These are phyloP conservation scores for Sugiyamaella mastotermitis DNA, from an alignment of 805 yeast species.

Conservation along the genomic window DNA sequence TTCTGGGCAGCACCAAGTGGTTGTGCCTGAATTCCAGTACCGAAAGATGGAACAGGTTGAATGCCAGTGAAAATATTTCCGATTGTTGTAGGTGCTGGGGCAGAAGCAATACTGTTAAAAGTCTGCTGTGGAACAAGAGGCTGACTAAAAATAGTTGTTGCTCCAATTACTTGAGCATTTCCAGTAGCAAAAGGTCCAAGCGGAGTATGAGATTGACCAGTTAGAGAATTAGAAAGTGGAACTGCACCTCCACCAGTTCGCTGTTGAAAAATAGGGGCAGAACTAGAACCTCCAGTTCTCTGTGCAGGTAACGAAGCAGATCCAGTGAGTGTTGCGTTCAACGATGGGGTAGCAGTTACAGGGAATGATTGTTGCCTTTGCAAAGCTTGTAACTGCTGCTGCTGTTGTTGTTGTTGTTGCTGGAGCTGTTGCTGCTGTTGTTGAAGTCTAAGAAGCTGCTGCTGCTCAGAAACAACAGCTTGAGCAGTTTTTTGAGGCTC, in stretches of 20 bases:
- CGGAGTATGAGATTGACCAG: conserved; percentile 19
- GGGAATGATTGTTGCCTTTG: conserved; percentile 6
- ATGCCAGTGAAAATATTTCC: too few species aligned
- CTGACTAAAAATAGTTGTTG: conserved; percentile 12
- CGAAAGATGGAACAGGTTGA: conserved; percentile 13
- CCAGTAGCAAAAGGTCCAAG: conserved; percentile 37
- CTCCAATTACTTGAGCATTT: conserved; percentile 33
- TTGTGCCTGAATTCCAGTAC: not conserved
- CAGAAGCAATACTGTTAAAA: conserved; percentile 4
- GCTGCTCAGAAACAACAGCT: conserved; percentile 26
- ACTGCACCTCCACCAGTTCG: conserved; percentile 15
- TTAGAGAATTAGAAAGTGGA: conserved; percentile 14
- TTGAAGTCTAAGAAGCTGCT: conserved; percentile 30
- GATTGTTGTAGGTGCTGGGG: conserved; percentile 9
- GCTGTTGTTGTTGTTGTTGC: conserved; percentile 27
- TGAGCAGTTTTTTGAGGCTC: conserved; percentile 23
- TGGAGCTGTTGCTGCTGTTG: conserved; percentile 21
- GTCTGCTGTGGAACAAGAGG: conserved; percentile 5
- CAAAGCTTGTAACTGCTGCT: not conserved
- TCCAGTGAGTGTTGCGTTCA: too few species aligned
- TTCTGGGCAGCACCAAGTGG: not conserved
- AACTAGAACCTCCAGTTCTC: conserved; percentile 5
- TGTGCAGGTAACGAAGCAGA: conserved; percentile 3
- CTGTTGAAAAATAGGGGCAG: conserved; percentile 8
- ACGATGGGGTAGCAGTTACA: too few species aligned